phyloP scores from a whole-genome alignment of 2,329 filamentous ascomycete species.

The Diplodia intermedia region DNA sequence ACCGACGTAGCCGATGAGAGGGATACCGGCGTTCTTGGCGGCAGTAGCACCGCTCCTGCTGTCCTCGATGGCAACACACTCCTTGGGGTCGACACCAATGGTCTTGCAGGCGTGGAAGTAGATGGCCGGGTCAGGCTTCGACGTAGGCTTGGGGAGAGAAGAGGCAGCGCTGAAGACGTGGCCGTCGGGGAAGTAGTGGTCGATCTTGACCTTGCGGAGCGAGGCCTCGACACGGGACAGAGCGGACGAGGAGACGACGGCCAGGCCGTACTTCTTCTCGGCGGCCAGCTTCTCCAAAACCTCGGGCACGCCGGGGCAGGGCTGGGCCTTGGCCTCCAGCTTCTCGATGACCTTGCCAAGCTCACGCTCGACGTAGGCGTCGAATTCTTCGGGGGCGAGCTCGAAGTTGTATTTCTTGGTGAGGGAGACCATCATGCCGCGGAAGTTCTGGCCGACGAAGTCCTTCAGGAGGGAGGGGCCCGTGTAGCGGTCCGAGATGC shows the following conservation, averaged over 20 bases:
- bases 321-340: conserved; percentile 70
- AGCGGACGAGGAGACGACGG: conserved; percentile 83
- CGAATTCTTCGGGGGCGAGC: conserved; percentile 71
- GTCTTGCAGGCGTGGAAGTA: conserved; percentile 79
- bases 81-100: conserved; percentile 72
- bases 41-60: conserved; percentile 84
- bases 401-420: conserved; percentile 77
- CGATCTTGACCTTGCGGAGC: conserved; percentile 79
- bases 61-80: conserved; percentile 86
- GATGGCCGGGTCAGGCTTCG: conserved; percentile 89
- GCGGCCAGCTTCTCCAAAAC: conserved; percentile 70
- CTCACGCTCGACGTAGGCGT: conserved; percentile 76
- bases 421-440: conserved; percentile 82
- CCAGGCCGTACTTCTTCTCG: conserved; percentile 71
- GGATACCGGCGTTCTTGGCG: conserved; percentile 78
- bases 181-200: conserved; percentile 78
- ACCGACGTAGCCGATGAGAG: conserved; percentile 83
- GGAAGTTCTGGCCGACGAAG: conserved; percentile 94
- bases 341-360: conserved; percentile 85
- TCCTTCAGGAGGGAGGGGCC: conserved; percentile 79
- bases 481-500: conserved; percentile 73
- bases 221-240: conserved; percentile 78
- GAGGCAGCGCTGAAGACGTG: conserved; percentile 83
- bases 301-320: conserved; percentile 72
- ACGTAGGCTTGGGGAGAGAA: conserved; percentile 78